Evolutionary conservation across 202 grass and related monocot genomes (phyloP), one percentile per base, ranked within the genome.

Genomic region (Cymbopogon flexuosus): DNA sequence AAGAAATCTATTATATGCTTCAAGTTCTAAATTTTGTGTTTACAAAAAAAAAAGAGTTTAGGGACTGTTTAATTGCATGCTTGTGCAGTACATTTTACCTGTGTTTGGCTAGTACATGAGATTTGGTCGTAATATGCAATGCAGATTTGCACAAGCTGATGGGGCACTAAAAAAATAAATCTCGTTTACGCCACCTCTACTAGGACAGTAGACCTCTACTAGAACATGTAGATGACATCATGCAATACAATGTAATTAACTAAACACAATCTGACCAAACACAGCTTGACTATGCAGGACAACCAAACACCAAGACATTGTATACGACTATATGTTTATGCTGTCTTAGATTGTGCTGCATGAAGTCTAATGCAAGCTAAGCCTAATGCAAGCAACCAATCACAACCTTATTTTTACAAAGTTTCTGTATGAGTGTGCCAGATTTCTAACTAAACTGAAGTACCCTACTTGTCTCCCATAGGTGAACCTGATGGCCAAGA

Each of bases 401-500:
- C 56, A 58, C 56, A 4, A 3, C 56, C 8, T 23, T 58, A 58
- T 61, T 73, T 21, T 41, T 23, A 63, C 10, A 21, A 70, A 76
- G 79, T 30, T 42, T 33, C 8, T 73, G 41, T 65, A 75, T 40
- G 46, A 70, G 14, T 63, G 62, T 69, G 76, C 54, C 16, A 58
- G 33, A 46, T 49, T 82, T 64, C 18, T 56, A 11, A 57, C 61
- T 36, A 31, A 83, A 68, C 16, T 43, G 6, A 63, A 80, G 34
- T 70, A 16, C 76, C 59, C 24, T 71, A 49, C 14, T 68, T 39
- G 5, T 70, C 37, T 82, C 67, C 15, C 72, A 12, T 78, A 78
- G 82, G 62, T 78, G 78, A 83, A 74, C 54, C 46, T 40, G 22
- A 62, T 69, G 73, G 75, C 74, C 80, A 91, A 61, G 78, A 79